Conservation (phyloP, 1,284 basidiomycete species). For the Vanrija sp. region DNA sequence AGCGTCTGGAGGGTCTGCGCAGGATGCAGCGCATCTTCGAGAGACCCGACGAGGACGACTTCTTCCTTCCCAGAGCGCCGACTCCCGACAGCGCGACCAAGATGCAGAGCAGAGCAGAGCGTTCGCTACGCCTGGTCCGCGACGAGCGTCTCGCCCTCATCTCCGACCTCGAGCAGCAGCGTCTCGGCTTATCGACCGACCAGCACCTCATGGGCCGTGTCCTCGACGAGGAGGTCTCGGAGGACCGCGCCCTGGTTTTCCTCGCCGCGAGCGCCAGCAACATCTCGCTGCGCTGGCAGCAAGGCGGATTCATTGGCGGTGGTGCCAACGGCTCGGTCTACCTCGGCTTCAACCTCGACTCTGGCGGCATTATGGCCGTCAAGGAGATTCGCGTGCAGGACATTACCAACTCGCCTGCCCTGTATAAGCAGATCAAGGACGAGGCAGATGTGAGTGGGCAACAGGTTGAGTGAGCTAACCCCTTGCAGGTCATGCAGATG, state of each 20-base stretch:
- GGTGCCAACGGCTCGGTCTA: conserved; percentile 99
- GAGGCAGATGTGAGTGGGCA: conserved; percentile 67
- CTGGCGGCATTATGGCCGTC: conserved; percentile 96
- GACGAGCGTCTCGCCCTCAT: conserved; percentile 63
- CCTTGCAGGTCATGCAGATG: conserved; percentile 80
- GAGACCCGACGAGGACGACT: conserved; percentile 52
- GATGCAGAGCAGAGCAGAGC: conserved; percentile 49
- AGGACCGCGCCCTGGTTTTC: conserved; percentile 86
- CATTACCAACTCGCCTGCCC: conserved; percentile 69
- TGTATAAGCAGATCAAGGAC: conserved; percentile 92
- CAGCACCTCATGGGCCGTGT: conserved; percentile 80
- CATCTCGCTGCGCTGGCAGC: conserved; percentile 97
- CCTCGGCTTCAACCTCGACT: conserved; percentile 93
- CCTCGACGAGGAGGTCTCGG: conserved; percentile 81
- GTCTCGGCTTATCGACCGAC: conserved; percentile 61
- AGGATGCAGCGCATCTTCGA: conserved; percentile 59
- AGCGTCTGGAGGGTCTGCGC: conserved; percentile 69
- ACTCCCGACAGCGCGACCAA: conserved; percentile 27
- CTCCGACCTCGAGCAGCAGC: conserved; percentile 58
- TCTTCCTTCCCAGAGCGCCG: conserved; percentile 32
- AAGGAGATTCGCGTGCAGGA: conserved; percentile 99
- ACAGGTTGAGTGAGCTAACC: background rate
- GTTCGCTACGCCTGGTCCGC: conserved; percentile 66
- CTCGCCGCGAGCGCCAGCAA: conserved; percentile 89
- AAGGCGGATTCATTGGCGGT: conserved; percentile 94